Evolutionary conservation across 2,329 filamentous ascomycete species (phyloP).

Genomic region (Calonectria hongkongensis): DNA sequence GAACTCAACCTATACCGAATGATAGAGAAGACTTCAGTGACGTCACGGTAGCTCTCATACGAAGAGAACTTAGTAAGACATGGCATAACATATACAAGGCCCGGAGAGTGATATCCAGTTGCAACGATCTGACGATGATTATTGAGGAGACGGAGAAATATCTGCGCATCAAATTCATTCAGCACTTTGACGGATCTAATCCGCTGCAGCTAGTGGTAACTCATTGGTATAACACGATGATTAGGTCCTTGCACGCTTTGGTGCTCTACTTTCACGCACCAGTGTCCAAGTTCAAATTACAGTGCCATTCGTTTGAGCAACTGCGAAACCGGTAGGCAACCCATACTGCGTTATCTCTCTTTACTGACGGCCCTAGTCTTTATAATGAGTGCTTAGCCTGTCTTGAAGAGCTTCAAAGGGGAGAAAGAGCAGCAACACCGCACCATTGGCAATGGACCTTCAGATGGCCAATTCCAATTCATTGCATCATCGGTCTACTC

Average conservation of each 20-base stretch:
- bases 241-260: background rate
- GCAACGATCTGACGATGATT: background rate
- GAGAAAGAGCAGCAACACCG: background rate
- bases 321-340: background rate
- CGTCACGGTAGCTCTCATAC: background rate
- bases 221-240: background rate
- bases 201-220: background rate
- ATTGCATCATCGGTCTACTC: background rate
- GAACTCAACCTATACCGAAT: background rate
- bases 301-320: slow-evolving; percentile 5
- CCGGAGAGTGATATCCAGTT: background rate
- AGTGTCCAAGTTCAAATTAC: background rate
- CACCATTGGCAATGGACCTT: slow-evolving; percentile 4
- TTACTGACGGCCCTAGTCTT: background rate
- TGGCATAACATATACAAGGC: background rate
- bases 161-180: background rate
- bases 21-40: background rate
- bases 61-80: slow-evolving; percentile 7
- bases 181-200: background rate
- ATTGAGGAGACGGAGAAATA: background rate
- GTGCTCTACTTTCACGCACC: slow-evolving; percentile 1
- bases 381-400: background rate
- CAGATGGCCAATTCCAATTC: slow-evolving; percentile 12
- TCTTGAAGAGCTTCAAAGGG: slow-evolving; percentile 3
- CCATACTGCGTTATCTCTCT: background rate